Evolutionary conservation across 2,329 filamentous ascomycete species (phyloP).

Genomic region (Immersiporthe knoxdaviesiana): DNA sequence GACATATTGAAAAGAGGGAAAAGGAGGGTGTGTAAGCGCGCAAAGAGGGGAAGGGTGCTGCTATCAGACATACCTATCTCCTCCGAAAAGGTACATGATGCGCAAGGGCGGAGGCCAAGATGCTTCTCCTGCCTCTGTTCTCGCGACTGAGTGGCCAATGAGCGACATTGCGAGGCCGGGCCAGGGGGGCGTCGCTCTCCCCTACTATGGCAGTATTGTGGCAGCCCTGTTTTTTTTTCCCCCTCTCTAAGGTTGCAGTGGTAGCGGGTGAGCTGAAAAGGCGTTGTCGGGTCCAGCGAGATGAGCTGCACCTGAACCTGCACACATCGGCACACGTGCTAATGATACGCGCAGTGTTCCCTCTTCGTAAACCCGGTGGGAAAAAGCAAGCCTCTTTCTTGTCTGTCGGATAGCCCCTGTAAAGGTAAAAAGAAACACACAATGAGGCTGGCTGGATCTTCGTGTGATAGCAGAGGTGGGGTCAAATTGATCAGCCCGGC

Average conservation of each 20-base stretch:
- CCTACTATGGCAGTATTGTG: neutral
- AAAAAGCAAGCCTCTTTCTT: too few relatives aligned
- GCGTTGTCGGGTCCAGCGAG: neutral
- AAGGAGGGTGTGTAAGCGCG: neutral
- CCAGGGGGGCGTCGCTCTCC: neutral
- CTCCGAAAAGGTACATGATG: conserved; percentile 29
- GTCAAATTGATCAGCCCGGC: neutral
- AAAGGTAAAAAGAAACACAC: neutral
- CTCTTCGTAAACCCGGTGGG: neutral
- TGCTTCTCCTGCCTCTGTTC: neutral
- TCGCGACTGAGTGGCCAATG: neutral
- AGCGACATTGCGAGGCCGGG: neutral
- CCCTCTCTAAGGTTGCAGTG: neutral
- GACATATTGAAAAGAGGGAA: neutral
- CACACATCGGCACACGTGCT: too few relatives aligned
- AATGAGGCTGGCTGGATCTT: neutral
- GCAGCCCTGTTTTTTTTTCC: too few relatives aligned
- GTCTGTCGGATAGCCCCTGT: neutral
- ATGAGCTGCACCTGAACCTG: neutral
- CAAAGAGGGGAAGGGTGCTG: neutral
- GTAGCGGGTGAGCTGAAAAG: conserved; percentile 1
- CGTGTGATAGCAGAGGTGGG: neutral
- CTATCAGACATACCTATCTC: conserved; percentile 28
- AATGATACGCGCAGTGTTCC: neutral
- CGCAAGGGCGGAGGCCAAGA: neutral